phyloP scores from a whole-genome alignment of 2,329 filamentous ascomycete species.

The Scolecobasidium constrictum region DNA sequence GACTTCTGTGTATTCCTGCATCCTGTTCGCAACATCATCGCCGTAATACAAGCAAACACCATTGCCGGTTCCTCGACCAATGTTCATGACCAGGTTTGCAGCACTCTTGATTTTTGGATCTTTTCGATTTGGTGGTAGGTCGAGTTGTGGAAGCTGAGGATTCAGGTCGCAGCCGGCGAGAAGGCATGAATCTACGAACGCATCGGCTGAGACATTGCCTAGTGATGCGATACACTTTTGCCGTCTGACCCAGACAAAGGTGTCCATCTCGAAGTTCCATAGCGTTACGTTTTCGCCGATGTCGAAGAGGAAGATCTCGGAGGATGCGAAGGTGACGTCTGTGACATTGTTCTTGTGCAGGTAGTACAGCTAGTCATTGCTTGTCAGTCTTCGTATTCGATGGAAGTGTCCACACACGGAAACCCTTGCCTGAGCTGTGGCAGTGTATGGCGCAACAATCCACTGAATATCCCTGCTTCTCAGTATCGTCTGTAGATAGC shows the following conservation, averaged over 20 bases:
- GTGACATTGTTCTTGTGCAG: conserved; percentile 58
- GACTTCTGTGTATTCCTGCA: conserved; percentile 69
- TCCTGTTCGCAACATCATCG: conserved; percentile 62
- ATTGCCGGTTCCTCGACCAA: conserved; percentile 54
- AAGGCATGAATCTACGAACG: conserved; percentile 75
- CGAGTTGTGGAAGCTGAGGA: conserved; percentile 66
- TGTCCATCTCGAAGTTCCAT: conserved; percentile 58
- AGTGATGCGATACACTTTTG: conserved; percentile 60
- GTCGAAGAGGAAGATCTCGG: conserved; percentile 77
- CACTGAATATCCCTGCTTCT: conserved; percentile 60
- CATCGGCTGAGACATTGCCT: conserved; percentile 51
- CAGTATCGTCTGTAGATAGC: conserved; percentile 65
- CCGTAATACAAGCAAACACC: conserved; percentile 66
- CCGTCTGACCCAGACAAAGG: conserved; percentile 54
- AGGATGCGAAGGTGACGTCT: conserved; percentile 71
- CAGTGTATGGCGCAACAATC: conserved; percentile 76
- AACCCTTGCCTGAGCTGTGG: conserved; percentile 64
- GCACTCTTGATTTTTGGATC: conserved; percentile 59
- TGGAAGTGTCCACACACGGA: not conserved
- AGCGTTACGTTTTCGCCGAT: conserved; percentile 61
- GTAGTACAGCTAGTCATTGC: conserved; percentile 55
- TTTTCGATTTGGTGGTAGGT: conserved; percentile 45
- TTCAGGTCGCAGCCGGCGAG: conserved; percentile 77
- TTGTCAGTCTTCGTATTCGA: conserved; percentile 16
- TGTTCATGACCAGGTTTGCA: conserved; percentile 59